phyloP scores from a whole-genome alignment of 495 filamentous ascomycete genomes.

The Daldinia concentrica region DNA sequence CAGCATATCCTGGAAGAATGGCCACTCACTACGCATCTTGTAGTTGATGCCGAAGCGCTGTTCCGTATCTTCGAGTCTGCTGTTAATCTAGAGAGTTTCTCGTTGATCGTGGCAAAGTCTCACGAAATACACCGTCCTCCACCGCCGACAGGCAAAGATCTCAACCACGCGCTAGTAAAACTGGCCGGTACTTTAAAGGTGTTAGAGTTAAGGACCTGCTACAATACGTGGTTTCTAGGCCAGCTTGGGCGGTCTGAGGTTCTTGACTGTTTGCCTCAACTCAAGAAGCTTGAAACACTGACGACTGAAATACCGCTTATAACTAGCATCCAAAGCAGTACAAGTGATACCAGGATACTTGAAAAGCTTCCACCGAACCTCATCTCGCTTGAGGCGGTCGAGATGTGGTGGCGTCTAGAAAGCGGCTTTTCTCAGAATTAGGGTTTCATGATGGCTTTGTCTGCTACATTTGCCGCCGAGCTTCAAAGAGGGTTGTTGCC shows the following conservation, averaged over 20 bases:
- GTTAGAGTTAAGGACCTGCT: constrained; percentile 20
- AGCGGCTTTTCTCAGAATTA: background rate
- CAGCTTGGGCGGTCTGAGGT: constrained; percentile 4
- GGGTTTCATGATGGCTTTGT: background rate
- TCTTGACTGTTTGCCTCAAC: constrained; percentile 6
- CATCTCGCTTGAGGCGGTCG: background rate
- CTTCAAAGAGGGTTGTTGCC: background rate
- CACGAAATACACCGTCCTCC: background rate
- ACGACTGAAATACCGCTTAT: constrained; percentile 18
- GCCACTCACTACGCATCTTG: background rate
- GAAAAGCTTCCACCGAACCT: constrained; percentile 15
- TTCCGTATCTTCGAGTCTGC: constrained; percentile 3
- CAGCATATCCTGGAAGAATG: background rate
- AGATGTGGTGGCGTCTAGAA: background rate
- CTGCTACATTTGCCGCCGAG: background rate
- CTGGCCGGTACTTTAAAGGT: constrained; percentile 16
- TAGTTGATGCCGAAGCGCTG: constrained; percentile 17
- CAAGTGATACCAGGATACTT: background rate
- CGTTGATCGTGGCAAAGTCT: constrained; percentile 8
- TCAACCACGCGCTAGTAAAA: constrained; percentile 10
- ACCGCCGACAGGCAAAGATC: background rate
- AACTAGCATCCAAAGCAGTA: background rate
- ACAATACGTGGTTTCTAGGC: background rate
- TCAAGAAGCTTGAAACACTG: constrained; percentile 13
- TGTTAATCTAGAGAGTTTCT: constrained; percentile 9